These are phyloP conservation scores for Cyamopsis tetragonoloba DNA, from an alignment of 306 rosid genomes.

Conservation along the genomic window DNA sequence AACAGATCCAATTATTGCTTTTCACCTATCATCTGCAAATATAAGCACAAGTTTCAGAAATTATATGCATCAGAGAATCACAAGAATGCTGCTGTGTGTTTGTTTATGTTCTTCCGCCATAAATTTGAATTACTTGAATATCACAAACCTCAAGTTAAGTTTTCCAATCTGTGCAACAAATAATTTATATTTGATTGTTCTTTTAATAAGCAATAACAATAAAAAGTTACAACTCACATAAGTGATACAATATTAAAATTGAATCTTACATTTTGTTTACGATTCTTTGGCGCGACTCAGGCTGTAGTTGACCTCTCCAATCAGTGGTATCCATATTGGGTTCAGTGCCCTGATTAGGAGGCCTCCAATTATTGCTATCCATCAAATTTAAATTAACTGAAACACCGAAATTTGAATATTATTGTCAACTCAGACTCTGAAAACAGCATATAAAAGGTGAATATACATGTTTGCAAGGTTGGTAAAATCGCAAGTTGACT, in stretches of 20 bases:
- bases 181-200: not conserved
- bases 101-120: not conserved
- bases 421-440: conserved; percentile 13
- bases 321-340: conserved; percentile 38
- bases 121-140: not conserved
- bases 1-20: not conserved
- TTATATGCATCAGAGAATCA: not conserved
- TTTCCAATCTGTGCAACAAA: not conserved
- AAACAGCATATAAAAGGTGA: not conserved
- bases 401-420: not conserved
- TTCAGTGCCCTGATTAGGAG: conserved; percentile 40
- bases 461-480: not conserved
- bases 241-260: conserved; percentile 2
- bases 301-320: conserved; percentile 42
- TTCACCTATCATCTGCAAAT: not conserved
- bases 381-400: conserved; percentile 23
- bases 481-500: too few species aligned
- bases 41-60: not conserved
- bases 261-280: conserved; percentile 48
- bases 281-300: conserved; percentile 49
- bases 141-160: not conserved
- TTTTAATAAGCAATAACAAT: not conserved
- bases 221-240: not conserved
- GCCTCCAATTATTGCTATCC: conserved; percentile 48
- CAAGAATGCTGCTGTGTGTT: not conserved